Percentiles rank a stretch among this genome's conserved stretches.
Evolutionary conservation across 306 rosid species (phyloP).

Genomic region (Albizia julibrissin): DNA sequence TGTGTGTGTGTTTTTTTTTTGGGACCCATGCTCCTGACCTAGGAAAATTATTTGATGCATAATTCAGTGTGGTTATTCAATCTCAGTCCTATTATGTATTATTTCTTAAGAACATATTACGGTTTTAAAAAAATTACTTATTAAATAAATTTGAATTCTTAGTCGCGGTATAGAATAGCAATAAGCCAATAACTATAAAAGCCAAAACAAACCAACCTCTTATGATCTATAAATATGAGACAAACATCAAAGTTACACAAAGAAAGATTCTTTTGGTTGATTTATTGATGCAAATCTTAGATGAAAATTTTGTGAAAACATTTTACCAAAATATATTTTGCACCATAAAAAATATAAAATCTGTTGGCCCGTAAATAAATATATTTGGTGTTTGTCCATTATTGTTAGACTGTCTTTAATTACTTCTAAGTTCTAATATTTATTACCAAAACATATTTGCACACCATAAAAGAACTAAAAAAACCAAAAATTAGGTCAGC

Average conservation of each 20-base stretch:
- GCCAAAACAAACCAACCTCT: not conserved
- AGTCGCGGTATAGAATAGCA: not conserved
- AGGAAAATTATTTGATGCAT: not conserved
- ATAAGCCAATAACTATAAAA: not conserved
- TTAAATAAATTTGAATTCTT: not conserved
- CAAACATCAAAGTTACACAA: not conserved
- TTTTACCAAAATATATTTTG: not conserved
- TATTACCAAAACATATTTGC: not conserved
- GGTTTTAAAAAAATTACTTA: not conserved
- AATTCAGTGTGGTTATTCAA: not conserved
- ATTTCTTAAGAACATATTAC: not conserved
- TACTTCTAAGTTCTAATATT: no score
- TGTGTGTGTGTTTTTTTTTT: no score
- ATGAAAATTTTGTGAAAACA: not conserved
- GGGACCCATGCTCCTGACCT: not conserved
- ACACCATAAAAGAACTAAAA: not conserved
- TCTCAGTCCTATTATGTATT: not conserved
- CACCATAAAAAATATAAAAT: not conserved
- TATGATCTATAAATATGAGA: not conserved
- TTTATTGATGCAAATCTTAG: not conserved
- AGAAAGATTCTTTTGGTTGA: not conserved
- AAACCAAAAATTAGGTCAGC: not conserved
- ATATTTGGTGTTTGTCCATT: not conserved
- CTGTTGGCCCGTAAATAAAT: not conserved
- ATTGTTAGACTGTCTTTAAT: not conserved